These are phyloP conservation scores for Suhomyces prunicola DNA, from an alignment of 805 yeast genomes.

Conservation along the genomic window DNA sequence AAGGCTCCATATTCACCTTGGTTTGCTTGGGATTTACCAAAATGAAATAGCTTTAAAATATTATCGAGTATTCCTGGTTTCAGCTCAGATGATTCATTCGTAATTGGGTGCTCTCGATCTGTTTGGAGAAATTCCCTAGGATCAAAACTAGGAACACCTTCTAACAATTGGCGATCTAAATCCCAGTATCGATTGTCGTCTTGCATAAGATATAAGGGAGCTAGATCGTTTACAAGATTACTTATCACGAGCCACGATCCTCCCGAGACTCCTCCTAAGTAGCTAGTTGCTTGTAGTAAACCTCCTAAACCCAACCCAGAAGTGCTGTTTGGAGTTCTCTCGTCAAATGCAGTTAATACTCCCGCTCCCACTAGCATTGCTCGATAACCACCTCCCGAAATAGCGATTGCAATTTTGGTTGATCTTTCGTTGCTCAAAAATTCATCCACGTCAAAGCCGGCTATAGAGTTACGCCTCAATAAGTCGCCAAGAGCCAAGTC, in stretches of 20 bases:
- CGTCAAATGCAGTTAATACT: conserved; percentile 48
- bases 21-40: not conserved
- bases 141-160: conserved; percentile 57
- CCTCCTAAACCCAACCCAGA: conserved; percentile 42
- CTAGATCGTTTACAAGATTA: conserved; percentile 30
- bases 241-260: conserved; percentile 69
- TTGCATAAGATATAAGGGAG: conserved; percentile 22
- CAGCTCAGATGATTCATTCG: not conserved
- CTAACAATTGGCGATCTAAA: conserved; percentile 45
- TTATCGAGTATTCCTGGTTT: not conserved
- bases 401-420: conserved; percentile 35
- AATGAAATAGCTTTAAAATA: not conserved
- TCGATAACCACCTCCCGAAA: conserved; percentile 56
- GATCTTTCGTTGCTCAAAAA: conserved; percentile 15
- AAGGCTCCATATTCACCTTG: not conserved
- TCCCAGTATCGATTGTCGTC: conserved; percentile 35
- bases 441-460: conserved; percentile 26
- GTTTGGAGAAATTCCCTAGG: conserved; percentile 8
- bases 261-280: conserved; percentile 66
- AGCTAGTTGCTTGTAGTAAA: conserved; percentile 50
- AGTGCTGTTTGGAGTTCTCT: conserved; percentile 30
- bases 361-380: conserved; percentile 63
- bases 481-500: conserved; percentile 25
- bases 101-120: not conserved
- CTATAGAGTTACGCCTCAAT: conserved; percentile 28